A percentile compares a stretch with the other conserved stretches of the same genome.
phyloP scores from a whole-genome alignment of 108 stramenopile genomes.

The Phaeodactylum tricornutum region DNA sequence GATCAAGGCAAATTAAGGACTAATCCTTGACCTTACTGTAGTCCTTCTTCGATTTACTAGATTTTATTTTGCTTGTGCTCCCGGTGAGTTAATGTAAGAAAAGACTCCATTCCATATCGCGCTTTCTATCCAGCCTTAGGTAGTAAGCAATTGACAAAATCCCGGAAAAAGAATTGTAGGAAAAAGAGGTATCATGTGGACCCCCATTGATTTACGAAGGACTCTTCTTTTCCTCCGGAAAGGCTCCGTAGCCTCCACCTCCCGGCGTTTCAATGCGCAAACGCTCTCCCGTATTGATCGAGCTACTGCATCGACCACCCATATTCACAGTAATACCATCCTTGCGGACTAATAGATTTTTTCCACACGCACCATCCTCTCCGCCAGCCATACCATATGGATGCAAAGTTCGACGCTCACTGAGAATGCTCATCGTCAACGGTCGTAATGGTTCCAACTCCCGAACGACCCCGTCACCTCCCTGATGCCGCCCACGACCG shows the following conservation, averaged over 20 bases:
- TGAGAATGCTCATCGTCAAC: constrained; percentile 88
- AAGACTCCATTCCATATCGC: too few relatives aligned
- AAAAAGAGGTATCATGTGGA: too few relatives aligned
- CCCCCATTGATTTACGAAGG: too few relatives aligned
- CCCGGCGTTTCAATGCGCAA: constrained; percentile 87
- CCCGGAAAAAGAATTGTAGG: too few relatives aligned
- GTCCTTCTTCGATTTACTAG: too few relatives aligned
- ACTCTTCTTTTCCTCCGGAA: too few relatives aligned
- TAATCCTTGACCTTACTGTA: too few relatives aligned
- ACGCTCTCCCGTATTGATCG: constrained; percentile 69
- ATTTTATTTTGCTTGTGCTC: too few relatives aligned
- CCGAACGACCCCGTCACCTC: constrained; percentile 94
- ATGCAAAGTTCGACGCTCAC: constrained; percentile 84
- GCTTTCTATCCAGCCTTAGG: too few relatives aligned
- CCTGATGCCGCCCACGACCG: constrained; percentile 76
- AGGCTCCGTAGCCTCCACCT: constrained; percentile 78
- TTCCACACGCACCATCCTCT: constrained; percentile 68
- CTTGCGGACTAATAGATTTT: constrained; percentile 71
- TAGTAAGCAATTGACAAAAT: too few relatives aligned
- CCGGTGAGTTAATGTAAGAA: too few relatives aligned
- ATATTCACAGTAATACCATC: constrained; percentile 79
- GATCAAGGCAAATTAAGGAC: too few relatives aligned
- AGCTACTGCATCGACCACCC: constrained; percentile 86
- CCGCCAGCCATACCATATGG: constrained; percentile 96
- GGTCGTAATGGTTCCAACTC: constrained; percentile 92